phyloP scores from a whole-genome alignment of 805 yeast genomes.

The Wickerhamiella parazyma region DNA sequence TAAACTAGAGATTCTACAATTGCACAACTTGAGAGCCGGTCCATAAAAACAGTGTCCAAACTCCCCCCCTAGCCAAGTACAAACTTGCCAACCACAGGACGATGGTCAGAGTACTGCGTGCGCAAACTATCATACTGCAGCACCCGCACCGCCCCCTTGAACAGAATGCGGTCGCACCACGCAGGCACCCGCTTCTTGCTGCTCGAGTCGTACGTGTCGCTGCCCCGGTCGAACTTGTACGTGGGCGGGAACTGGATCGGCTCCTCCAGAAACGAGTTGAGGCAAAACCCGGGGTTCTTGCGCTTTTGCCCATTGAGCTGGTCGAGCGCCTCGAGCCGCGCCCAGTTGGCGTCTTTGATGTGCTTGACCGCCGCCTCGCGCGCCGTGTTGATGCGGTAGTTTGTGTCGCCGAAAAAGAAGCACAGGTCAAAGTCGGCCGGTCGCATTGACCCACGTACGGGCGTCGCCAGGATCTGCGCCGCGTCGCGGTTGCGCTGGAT shows the following conservation, averaged over 20 bases:
- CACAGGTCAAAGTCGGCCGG: conserved; percentile 70
- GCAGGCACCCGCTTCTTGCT: conserved; percentile 92
- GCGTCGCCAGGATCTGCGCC: conserved; percentile 45
- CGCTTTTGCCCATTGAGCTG: conserved; percentile 66
- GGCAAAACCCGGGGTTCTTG: conserved; percentile 46
- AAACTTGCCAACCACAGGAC: conserved; percentile 54
- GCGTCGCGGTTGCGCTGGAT: conserved; percentile 81
- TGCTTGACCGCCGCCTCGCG: conserved; percentile 54
- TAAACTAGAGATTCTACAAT: too few species aligned
- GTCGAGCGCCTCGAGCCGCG: conserved; percentile 50
- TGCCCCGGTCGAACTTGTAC: conserved; percentile 83
- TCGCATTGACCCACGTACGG: conserved; percentile 18
- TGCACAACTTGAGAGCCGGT: too few species aligned
- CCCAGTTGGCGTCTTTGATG: conserved; percentile 37
- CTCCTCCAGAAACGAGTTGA: conserved; percentile 72
- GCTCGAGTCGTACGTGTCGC: conserved; percentile 68
- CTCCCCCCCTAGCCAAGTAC: too few species aligned
- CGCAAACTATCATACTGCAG: conserved; percentile 43
- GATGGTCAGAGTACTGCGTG: conserved; percentile 68
- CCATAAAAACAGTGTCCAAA: too few species aligned
- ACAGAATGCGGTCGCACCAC: conserved; percentile 88
- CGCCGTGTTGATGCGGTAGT: conserved; percentile 61
- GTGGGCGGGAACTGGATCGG: conserved; percentile 78
- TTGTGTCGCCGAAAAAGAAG: conserved; percentile 89
- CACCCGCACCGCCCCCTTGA: conserved; percentile 49